A percentile compares a stretch with the other conserved stretches of the same genome.
phyloP scores from a whole-genome alignment of 1,284 basidiomycete species.

The Grifola frondosa region DNA sequence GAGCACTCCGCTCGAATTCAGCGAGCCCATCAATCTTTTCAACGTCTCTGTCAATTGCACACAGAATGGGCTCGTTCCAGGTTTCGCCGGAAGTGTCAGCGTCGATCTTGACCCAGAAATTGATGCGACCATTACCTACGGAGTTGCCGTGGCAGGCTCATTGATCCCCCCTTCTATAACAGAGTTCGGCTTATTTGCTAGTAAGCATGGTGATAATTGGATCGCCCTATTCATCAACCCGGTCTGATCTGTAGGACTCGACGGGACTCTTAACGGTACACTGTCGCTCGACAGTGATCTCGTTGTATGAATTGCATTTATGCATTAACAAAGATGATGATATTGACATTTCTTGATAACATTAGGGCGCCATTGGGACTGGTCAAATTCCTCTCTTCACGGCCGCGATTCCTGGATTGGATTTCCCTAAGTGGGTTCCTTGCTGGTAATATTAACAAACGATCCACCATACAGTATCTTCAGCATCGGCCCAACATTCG shows the following conservation, averaged over 20 bases:
- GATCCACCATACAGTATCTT: slow-evolving; percentile 22
- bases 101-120: slow-evolving; percentile 42
- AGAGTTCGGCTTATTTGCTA: slow-evolving; percentile 33
- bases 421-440: slow-evolving; percentile 31
- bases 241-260: slow-evolving; percentile 20
- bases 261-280: slow-evolving; percentile 34
- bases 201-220: slow-evolving; percentile 22
- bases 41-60: slow-evolving; percentile 42
- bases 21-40: slow-evolving; percentile 41
- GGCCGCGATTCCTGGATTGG: slow-evolving; percentile 39
- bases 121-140: slow-evolving; percentile 36
- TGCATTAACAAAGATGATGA: background rate
- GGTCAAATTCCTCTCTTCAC: slow-evolving; percentile 36
- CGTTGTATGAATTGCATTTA: background rate
- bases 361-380: slow-evolving; percentile 36
- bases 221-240: slow-evolving; percentile 31
- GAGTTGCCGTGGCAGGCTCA: slow-evolving; percentile 42
- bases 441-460: background rate
- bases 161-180: slow-evolving; percentile 41
- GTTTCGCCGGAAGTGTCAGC: slow-evolving; percentile 34
- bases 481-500: slow-evolving; percentile 36
- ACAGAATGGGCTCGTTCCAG: slow-evolving; percentile 20
- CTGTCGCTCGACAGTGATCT: background rate
- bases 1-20: slow-evolving; percentile 32
- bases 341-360: no score